A percentile compares a stretch with the other conserved stretches of the same genome.
These are phyloP conservation scores for Geotrichum macrosporum DNA, from an alignment of 1,139 yeast genomes.

Conservation along the genomic window DNA sequence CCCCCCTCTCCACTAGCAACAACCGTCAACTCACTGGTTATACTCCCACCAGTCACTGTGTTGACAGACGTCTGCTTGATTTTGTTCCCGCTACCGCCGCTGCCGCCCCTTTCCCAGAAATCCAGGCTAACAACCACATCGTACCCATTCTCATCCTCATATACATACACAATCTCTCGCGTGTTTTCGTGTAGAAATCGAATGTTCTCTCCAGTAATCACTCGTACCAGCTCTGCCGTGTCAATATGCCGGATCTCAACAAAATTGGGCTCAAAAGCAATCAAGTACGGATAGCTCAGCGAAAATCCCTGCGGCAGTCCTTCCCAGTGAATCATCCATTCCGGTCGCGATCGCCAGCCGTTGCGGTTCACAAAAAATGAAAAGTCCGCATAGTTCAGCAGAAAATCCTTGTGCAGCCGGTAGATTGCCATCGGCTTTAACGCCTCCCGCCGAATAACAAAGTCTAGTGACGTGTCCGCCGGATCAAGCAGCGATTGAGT, in stretches of 20 bases:
- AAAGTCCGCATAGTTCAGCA: constrained; percentile 84
- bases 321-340: constrained; percentile 96
- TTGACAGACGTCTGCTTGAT: constrained; percentile 8
- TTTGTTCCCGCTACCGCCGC: too few species aligned
- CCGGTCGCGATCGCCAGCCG: constrained; percentile 94
- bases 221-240: constrained; percentile 75
- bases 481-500: constrained; percentile 82
- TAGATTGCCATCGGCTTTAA: constrained; percentile 90
- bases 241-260: constrained; percentile 92
- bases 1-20: too few species aligned
- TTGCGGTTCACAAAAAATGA: constrained; percentile 90
- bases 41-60: constrained; percentile 2
- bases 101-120: constrained; percentile 65
- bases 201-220: constrained; percentile 92
- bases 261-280: constrained; percentile 85
- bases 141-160: constrained; percentile 82
- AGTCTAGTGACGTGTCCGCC: constrained; percentile 93
- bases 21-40: too few species aligned
- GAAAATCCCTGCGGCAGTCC: constrained; percentile 92
- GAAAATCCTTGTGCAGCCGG: constrained; percentile 79
- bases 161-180: constrained; percentile 89
- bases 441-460: constrained; percentile 82
- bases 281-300: constrained; percentile 84
- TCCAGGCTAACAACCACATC: constrained; percentile 90
- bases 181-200: constrained; percentile 83